Conservation (phyloP, 768 basidiomycete genomes). For the Lepiota subincarnata region DNA sequence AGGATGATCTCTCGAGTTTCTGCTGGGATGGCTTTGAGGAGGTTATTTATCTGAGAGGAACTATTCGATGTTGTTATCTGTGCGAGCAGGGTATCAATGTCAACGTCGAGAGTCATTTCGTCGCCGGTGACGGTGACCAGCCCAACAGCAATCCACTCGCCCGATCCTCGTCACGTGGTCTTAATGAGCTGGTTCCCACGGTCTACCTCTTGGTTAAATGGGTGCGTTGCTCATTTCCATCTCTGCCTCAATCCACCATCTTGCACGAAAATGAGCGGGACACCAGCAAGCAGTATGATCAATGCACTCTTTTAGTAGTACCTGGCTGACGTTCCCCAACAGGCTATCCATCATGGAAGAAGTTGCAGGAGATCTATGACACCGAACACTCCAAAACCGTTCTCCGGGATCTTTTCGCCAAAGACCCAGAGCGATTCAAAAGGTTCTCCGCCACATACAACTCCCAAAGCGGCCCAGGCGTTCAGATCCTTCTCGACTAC, state of each 20-base stretch:
- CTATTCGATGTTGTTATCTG: constrained; percentile 43
- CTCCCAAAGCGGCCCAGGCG: constrained; percentile 58
- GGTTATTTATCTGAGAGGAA: constrained; percentile 33
- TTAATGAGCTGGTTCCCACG: background rate
- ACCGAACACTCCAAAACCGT: constrained; percentile 66
- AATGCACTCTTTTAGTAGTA: too few relatives aligned
- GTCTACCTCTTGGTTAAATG: background rate
- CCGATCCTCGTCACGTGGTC: background rate
- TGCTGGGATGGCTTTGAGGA: constrained; percentile 44
- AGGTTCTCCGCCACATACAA: constrained; percentile 80
- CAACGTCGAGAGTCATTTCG: background rate
- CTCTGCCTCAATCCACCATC: background rate
- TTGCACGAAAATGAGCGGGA: background rate
- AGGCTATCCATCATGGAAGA: constrained; percentile 91
- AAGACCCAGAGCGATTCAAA: constrained; percentile 82
- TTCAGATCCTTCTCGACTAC: constrained; percentile 89
- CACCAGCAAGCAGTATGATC: constrained; percentile 1
- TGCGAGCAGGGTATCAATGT: constrained; percentile 8
- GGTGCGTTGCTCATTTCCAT: background rate
- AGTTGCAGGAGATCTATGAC: constrained; percentile 83
- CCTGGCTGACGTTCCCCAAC: constrained; percentile 5
- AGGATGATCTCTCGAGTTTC: constrained; percentile 58
- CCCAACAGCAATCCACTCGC: background rate
- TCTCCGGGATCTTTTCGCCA: constrained; percentile 89
- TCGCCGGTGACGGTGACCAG: too few relatives aligned